phyloP scores from a whole-genome alignment of 1,139 yeast genomes.

The Wickerhamomyces sp. region DNA sequence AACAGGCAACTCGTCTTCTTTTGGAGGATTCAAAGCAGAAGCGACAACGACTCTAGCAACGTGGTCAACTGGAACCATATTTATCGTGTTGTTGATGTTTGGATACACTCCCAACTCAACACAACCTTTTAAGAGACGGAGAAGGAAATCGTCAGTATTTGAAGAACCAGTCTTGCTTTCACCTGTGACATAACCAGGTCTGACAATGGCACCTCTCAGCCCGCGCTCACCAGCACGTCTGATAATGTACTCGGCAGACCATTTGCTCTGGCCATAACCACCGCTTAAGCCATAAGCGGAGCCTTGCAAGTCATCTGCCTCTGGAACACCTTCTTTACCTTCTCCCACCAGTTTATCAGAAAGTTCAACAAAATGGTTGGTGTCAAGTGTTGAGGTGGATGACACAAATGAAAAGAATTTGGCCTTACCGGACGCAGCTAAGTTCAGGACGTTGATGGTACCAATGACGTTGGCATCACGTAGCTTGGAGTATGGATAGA shows the following conservation, averaged over 20 bases:
- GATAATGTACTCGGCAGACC: constrained; percentile 92
- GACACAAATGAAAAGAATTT: constrained; percentile 89
- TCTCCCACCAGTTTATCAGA: constrained; percentile 64
- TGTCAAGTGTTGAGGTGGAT: constrained; percentile 88
- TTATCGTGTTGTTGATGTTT: constrained; percentile 78
- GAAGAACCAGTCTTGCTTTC: constrained; percentile 78
- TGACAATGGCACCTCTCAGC: constrained; percentile 77
- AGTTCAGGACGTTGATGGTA: constrained; percentile 75
- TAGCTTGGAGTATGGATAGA: constrained; percentile 84
- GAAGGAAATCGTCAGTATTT: constrained; percentile 92
- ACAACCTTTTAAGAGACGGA: constrained; percentile 92
- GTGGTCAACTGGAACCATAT: constrained; percentile 97
- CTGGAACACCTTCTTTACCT: constrained; percentile 72
- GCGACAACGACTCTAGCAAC: constrained; percentile 91
- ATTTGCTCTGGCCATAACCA: constrained; percentile 96
- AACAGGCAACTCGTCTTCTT: constrained; percentile 48
- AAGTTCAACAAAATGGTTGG: constrained; percentile 68
- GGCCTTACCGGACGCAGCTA: constrained; percentile 75
- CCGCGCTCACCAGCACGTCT: constrained; percentile 87
- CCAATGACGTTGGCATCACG: constrained; percentile 93
- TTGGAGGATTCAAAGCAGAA: constrained; percentile 73
- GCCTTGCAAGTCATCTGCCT: constrained; percentile 77
- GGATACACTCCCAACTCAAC: constrained; percentile 84
- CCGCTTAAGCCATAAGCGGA: constrained; percentile 77
- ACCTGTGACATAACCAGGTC: constrained; percentile 97